Base-by-base conservation (phyloP, 345 rosid genomes). In the Sonneratia caseolaris region DNA sequence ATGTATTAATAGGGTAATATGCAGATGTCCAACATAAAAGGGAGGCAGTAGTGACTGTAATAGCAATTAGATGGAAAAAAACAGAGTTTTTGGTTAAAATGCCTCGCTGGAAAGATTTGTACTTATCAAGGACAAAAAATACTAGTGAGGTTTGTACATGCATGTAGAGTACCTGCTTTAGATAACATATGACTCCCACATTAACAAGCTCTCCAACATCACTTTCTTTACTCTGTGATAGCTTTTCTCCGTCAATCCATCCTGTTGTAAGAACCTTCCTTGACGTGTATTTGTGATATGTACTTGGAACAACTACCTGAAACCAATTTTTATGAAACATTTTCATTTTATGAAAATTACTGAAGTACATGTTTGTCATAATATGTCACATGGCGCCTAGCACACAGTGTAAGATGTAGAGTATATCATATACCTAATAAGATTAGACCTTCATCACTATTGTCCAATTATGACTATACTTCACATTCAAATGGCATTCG, bases 141-240 rank as follows among this genome's bases (percentile, higher is more conserved):
- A 15, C 19, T 62, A 24, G 18, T 14, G 12, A 35, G 38, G 38
- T 12, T 62, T 27, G 19, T 13, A 13, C 19, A 62, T 24, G 38
- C 37, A 65, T 51, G 64, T 49, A 65, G 55, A 65, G 62, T 86
- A 90, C 98, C 96, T 94, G 98, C 85, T 94, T 94, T 73, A 91
- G 83, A 82, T 94, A 94, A 84, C 98, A 91, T 77, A 94, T 94
- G 59, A 94, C 97, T 70, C 98, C 98, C 74, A 91, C 98, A 79
- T 90, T 94, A 69, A 94, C 98, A 69, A 94, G 84, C 68, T 88
- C 93, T 51, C 98, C 97, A 42, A 94, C 98, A 74, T 94, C 97
- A 84, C 93, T 88, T 77, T 94, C 98, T 37, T 81, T 90, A 78
- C 98, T 94, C 79, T 91, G 98, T 18, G 98, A 94, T 71, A 94